phyloP scores from a whole-genome alignment of 441 rosid species.

The Euphorbia schlechtendalii region DNA sequence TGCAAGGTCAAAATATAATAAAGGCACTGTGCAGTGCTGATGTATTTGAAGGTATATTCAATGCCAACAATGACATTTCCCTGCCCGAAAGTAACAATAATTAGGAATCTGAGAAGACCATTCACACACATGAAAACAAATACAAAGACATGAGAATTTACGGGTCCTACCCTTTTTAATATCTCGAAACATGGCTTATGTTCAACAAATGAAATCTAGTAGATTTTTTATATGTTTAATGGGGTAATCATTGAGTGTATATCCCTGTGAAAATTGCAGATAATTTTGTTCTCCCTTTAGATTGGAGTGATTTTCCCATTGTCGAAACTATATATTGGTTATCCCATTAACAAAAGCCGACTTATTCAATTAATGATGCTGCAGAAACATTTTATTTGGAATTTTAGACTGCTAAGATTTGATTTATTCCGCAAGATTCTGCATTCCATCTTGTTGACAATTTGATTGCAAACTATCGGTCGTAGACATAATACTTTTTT shows the following conservation, averaged over 20 bases:
- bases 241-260: conserved; percentile 77
- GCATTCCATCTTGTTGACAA: conserved; percentile 86
- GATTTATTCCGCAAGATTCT: conserved; percentile 88
- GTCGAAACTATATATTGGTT: conserved; percentile 43
- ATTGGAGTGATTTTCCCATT: conserved; percentile 75
- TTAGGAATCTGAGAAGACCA: conserved; percentile 56
- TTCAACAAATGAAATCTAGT: conserved; percentile 84
- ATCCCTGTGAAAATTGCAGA: conserved; percentile 81
- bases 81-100: conserved; percentile 78
- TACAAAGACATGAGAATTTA: conserved; percentile 74
- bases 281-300: conserved; percentile 68
- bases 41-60: conserved; percentile 56
- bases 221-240: conserved; percentile 72
- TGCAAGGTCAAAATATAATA: conserved; percentile 67
- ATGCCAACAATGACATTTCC: conserved; percentile 58
- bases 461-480: too few species aligned
- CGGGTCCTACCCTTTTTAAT: conserved; percentile 50
- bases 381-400: conserved; percentile 86
- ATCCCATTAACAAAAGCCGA: conserved; percentile 54
- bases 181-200: conserved; percentile 56
- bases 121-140: conserved; percentile 48
- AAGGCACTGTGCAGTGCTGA: conserved; percentile 86
- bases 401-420: conserved; percentile 52
- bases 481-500: too few species aligned
- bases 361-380: conserved; percentile 66